Evolutionary conservation across 768 basidiomycete genomes (phyloP).

Genomic region (Trametes coccinea): DNA sequence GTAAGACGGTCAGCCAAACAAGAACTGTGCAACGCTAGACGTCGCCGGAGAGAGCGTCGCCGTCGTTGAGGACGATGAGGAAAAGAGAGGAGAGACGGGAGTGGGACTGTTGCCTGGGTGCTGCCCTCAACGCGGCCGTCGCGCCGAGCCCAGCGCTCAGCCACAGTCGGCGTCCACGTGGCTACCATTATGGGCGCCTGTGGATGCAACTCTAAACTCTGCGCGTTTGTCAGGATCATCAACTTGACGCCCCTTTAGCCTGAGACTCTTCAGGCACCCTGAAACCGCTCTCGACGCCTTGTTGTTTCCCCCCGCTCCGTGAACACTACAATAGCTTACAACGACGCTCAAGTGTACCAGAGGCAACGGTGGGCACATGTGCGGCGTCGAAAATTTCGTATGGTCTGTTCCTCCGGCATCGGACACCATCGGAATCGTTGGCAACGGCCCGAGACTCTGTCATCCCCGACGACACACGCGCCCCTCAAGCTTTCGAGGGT

Average conservation of each 20-base stretch:
- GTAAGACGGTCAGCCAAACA: background rate
- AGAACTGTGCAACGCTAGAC: background rate
- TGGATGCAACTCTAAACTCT: conserved; percentile 5
- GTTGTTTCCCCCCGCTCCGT: background rate
- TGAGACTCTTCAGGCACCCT: no score
- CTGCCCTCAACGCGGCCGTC: conserved; percentile 21
- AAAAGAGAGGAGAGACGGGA: background rate
- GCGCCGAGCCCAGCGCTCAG: conserved; percentile 23
- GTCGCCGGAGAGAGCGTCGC: conserved; percentile 7
- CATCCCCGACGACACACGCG: background rate
- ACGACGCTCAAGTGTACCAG: background rate
- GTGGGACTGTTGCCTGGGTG: conserved; percentile 11
- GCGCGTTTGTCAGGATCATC: background rate
- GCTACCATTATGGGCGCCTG: conserved; percentile 15
- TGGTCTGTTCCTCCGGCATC: background rate
- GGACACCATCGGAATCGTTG: background rate
- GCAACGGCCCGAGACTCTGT: background rate
- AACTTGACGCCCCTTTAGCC: no score
- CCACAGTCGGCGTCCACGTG: conserved; percentile 17
- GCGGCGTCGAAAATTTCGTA: background rate
- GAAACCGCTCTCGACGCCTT: background rate
- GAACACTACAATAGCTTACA: background rate
- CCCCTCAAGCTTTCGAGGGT: background rate
- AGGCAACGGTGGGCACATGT: no score
- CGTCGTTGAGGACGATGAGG: conserved; percentile 6